Conservation (phyloP, 805 yeast species). For the Candida palmyrensis region DNA sequence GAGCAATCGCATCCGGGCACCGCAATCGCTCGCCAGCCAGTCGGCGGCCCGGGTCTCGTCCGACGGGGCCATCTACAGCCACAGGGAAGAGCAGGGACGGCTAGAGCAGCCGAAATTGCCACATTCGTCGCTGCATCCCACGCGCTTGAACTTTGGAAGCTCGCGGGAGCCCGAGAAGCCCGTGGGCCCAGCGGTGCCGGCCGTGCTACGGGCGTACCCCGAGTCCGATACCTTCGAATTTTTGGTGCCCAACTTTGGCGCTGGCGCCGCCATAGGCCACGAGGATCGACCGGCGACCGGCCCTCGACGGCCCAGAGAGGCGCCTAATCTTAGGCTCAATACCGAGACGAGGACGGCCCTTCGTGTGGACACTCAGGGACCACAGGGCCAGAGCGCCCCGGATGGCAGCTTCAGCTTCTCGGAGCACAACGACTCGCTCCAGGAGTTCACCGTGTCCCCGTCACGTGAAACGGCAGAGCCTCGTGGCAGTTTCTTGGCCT, state of each 20-base stretch:
- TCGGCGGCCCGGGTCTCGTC: conserved; percentile 10
- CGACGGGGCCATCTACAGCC: conserved; percentile 16
- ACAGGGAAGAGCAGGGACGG: too few species aligned
- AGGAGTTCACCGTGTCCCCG: conserved; percentile 15
- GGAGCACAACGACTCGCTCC: conserved; percentile 20
- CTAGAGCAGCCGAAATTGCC: too few species aligned
- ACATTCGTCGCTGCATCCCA: background rate
- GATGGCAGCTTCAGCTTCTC: conserved; percentile 17
- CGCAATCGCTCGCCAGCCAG: background rate
- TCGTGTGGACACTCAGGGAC: conserved; percentile 1
- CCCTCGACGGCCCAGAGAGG: too few species aligned
- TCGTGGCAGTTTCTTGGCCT: too few species aligned
- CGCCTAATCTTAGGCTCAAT: background rate
- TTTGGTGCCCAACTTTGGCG: too few species aligned
- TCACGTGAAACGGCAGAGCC: conserved; percentile 5
- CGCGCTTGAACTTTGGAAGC: background rate
- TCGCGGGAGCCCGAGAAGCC: too few species aligned
- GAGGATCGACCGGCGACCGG: too few species aligned
- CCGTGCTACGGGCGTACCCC: background rate
- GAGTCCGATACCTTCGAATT: background rate
- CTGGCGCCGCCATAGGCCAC: background rate
- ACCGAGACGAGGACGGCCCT: conserved; percentile 1
- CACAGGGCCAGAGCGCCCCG: conserved; percentile 3
- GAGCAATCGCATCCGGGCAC: conserved; percentile 7
- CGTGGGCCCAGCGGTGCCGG: too few species aligned